Evolutionary conservation across 2,329 filamentous ascomycete species (phyloP).

Genomic region (Penicillium expansum): DNA sequence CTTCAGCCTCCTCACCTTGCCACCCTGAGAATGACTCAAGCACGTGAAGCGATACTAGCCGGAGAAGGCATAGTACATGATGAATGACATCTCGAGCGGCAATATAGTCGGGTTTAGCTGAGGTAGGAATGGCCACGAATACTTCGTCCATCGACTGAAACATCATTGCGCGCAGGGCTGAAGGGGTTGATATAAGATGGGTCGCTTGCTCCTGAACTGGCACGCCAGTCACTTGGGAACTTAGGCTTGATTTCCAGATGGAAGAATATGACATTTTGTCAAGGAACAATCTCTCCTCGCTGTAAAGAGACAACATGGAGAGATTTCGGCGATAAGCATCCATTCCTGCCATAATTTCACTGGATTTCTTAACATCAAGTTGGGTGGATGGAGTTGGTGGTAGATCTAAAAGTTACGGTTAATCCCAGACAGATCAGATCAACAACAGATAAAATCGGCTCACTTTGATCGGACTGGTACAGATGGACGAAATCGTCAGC

Average conservation of each 20-base stretch:
- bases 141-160: neutral
- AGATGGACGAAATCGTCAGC: neutral
- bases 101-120: neutral
- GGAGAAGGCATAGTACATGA: neutral
- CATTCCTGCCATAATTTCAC: neutral
- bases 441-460: neutral
- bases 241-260: neutral
- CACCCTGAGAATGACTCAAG: neutral
- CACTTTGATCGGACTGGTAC: neutral
- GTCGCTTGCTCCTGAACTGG: neutral
- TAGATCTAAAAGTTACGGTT: neutral
- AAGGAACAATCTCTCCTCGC: conserved; percentile 1
- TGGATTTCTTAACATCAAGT: neutral
- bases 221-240: neutral
- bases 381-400: neutral
- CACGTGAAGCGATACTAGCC: neutral
- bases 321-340: conserved; percentile 2
- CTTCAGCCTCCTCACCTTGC: neutral
- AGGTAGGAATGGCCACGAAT: neutral
- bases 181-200: neutral
- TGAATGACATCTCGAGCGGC: neutral
- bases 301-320: conserved; percentile 1
- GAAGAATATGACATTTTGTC: conserved; percentile 5
- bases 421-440: neutral
- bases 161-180: neutral